Conservation (phyloP, 1,139 yeast species). For the Suhomyces choctaworum region DNA sequence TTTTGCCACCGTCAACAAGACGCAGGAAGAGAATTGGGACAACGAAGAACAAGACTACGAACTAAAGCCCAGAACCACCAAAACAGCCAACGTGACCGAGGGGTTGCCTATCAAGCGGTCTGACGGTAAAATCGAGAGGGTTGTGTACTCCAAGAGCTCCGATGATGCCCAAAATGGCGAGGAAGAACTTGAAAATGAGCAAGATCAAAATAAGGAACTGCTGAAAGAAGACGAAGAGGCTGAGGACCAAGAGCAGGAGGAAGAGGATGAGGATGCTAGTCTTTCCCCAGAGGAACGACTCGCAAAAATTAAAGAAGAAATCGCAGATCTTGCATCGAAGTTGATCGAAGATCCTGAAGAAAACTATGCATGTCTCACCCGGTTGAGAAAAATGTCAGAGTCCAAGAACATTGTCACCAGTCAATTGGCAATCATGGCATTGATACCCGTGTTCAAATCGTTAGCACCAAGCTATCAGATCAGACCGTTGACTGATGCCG, state of each 20-base stretch:
- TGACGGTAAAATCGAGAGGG: constrained; percentile 72
- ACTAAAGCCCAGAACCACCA: constrained; percentile 50
- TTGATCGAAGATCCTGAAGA: constrained; percentile 91
- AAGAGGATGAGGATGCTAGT: constrained; percentile 46
- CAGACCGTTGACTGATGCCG: constrained; percentile 77
- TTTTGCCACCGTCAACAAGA: constrained; percentile 28
- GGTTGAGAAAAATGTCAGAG: constrained; percentile 70
- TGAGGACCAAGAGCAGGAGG: constrained; percentile 28
- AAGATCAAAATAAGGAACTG: constrained; percentile 1
- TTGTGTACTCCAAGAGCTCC: constrained; percentile 39
- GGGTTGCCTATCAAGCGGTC: constrained; percentile 77
- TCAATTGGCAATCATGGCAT: constrained; percentile 73
- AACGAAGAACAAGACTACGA: constrained; percentile 73
- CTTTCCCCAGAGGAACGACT: constrained; percentile 61
- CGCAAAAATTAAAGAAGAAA: constrained; percentile 69
- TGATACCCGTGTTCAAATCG: constrained; percentile 81
- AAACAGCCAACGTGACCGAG: constrained; percentile 53
- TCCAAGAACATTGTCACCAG: constrained; percentile 68
- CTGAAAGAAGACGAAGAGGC: constrained; percentile 26
- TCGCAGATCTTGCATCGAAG: constrained; percentile 77
- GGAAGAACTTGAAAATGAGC: constrained; percentile 16
- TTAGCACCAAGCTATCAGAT: constrained; percentile 88
- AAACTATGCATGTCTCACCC: constrained; percentile 62
- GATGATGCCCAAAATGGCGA: constrained; percentile 20
- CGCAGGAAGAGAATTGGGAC: constrained; percentile 41